Base-by-base conservation (phyloP, 2,329 filamentous ascomycete genomes). In the Sporothrix brasiliensis region DNA sequence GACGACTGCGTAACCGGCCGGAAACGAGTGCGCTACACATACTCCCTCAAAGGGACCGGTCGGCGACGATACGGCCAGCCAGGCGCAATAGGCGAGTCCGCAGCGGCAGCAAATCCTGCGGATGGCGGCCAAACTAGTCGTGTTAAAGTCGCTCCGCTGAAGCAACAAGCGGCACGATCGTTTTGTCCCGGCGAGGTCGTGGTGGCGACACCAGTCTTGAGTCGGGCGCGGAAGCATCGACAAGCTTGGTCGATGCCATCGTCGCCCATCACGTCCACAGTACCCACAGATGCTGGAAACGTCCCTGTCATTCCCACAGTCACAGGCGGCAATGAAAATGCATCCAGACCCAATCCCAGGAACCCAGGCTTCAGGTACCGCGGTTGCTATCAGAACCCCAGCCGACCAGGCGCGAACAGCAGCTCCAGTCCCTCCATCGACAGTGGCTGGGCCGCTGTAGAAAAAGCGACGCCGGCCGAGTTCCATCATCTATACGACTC, bases 401-500 rank as follows among this genome's bases (percentile, higher is more conserved):
- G 30, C 1, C 52, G 67, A 16, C 19, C 5, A 2, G 50, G 56
- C 5, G 27, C 30, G 44, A 68, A 21, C 19, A 66, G 52, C 9
- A 34, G 21, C 16, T 10, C 16, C 60, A 73, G 52, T 73, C 75
- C 76, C 44, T 69, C 72, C 4, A 75, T 80, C 2, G 79, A 81
- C 39, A 74, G 77, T 30, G 79, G 79, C 2, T 75, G 84, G 67
- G 72, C 75, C 4, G 71, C 74, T 14, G 70, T 85, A 9, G 78
- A 79, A n/a, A 73, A 74, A 19, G 74, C 72, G 6, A 76, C 77
- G 4, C 71, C 78, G 2, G 68, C 77, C 2, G 74, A 75, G 34
- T 77, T 74, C 21, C 80, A 79, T 65, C 75, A 75, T 2, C 79
- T 81, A n/a, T 81, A 83, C 63, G 81, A 84, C 69, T 80, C 82